Base-by-base conservation (phyloP, 1,284 basidiomycete species). In the Melampsora occidentalis region DNA sequence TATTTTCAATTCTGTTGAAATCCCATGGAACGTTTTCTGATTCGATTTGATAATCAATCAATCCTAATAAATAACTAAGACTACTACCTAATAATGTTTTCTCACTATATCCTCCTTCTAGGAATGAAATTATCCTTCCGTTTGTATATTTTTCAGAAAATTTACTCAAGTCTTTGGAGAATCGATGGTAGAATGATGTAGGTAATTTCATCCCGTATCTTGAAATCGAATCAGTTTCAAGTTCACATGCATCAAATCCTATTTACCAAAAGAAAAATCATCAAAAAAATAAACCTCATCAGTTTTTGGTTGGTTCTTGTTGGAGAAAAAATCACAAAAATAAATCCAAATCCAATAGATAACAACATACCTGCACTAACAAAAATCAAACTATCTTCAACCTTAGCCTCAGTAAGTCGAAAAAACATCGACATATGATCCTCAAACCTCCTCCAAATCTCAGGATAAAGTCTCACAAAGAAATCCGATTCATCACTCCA, bases 21-120 rank as follows among this genome's bases (percentile, higher is more conserved):
- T 20, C 61, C 61, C 61, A 63, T 31, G 61, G 25, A 35, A 35
- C 6, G 1, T 63, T 20, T 10, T 31, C 18, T 18, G 1, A 5
- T 48, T 39, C 20, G 3, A 18, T 48, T 49, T 10, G 22, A 59
- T 20, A 20, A 20, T n/a, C 62, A 62, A 66, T 39, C 31, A 73
- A 22, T 22, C 71, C 71, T 35, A 73, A 53, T 31, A 73, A 25
- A 46, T 73, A 66, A 65, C 65, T 69, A n/a, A 76, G 16, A 71
- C 63, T 64, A 33, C 69, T 82, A 53, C 80, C 81, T n/a, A 78
- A 79, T 25, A 83, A 66, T 12, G 82, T 81, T 0, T 81, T 78
- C 62, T 83, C 82, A 57, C 79, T 80, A 76, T 83, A 83, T 2
- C 82, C 82, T 5, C 82, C 82, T 73, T 83, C 82, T 9, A 83